phyloP scores from a whole-genome alignment of 1,139 yeast species.

The Nakaseomyces kungkrabaensis region DNA sequence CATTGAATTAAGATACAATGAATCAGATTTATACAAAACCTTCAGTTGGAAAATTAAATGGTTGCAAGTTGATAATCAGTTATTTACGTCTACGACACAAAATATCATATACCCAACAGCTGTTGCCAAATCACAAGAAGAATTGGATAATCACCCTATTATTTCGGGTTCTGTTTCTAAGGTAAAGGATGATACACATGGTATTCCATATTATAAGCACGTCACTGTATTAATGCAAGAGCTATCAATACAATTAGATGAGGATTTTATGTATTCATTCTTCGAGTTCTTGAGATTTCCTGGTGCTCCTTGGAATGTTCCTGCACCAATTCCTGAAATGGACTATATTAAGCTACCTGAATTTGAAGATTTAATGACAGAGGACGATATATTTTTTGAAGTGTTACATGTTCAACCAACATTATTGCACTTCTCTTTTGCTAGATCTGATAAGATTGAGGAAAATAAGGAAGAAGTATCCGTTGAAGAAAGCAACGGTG shows the following conservation, averaged over 20 bases:
- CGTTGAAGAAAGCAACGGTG: conserved; percentile 47
- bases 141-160: conserved; percentile 83
- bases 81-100: conserved; percentile 83
- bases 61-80: conserved; percentile 89
- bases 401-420: conserved; percentile 88
- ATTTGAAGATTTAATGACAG: conserved; percentile 50
- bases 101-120: conserved; percentile 87
- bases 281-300: conserved; percentile 65
- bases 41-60: conserved; percentile 76
- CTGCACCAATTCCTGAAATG: conserved; percentile 9
- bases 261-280: conserved; percentile 78
- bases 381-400: conserved; percentile 80
- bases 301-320: conserved; percentile 61
- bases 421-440: conserved; percentile 80
- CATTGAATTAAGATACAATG: conserved; percentile 68
- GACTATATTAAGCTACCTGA: conserved; percentile 59
- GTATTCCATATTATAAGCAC: conserved; percentile 80
- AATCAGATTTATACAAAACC: conserved; percentile 76
- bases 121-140: conserved; percentile 74
- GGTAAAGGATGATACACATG: conserved; percentile 83
- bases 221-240: conserved; percentile 86
- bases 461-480: conserved; percentile 42
- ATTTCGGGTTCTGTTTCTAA: conserved; percentile 76
- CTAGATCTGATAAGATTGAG: conserved; percentile 74
- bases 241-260: conserved; percentile 85